Base-by-base conservation (phyloP, 169 alveolate species). In the Cryptosporidium baileyi region DNA sequence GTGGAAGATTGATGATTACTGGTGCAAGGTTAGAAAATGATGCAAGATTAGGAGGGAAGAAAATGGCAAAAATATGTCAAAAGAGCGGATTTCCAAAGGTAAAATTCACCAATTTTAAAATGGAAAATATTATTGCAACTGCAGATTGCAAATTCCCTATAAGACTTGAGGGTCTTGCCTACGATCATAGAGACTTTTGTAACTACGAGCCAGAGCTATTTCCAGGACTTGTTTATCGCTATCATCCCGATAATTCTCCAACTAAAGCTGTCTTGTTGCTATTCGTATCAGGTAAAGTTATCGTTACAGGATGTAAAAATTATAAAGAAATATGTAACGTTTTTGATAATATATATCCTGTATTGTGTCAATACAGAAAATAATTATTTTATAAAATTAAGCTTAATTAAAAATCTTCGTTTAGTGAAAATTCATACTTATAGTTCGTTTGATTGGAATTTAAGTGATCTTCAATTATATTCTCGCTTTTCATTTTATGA, bases 181-280 rank as follows among this genome's bases (percentile, higher is more conserved):
- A 91, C 61, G 96, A 92, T 34, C 98, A 96, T 89, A 92, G 92
- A 65, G 95, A 93, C 24, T 94, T 93, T 81, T 91, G 98, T 80
- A 92, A 94, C 61, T 98, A 97, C 89, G 99, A 97, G 79, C 99
- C 99, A 9, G 99, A 98, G 89, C 82, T 97, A 38, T 98, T 98
- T 82, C 99, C 99, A 0, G 99, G 99, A 9, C 89, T 94, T 9
- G 94, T 94, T 34, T 94, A 92, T 81, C 90, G 95, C 59, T 94
- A 91, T 92, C 85, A 74, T 38, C 85, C 85, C 24, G 85, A 74
- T 19, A 74, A 74, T 24, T 74, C 85, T 7, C 85, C 85, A 54
- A 74, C 98, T 32, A 97, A 97, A 90, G 98, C 99, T 3, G 99
- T 97, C 26, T 80, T 97, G 30, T 90, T 98, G 45, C 93, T 98